Base-by-base conservation (phyloP, 2,329 filamentous ascomycete genomes). In the Phyllosticta ampelicida region DNA sequence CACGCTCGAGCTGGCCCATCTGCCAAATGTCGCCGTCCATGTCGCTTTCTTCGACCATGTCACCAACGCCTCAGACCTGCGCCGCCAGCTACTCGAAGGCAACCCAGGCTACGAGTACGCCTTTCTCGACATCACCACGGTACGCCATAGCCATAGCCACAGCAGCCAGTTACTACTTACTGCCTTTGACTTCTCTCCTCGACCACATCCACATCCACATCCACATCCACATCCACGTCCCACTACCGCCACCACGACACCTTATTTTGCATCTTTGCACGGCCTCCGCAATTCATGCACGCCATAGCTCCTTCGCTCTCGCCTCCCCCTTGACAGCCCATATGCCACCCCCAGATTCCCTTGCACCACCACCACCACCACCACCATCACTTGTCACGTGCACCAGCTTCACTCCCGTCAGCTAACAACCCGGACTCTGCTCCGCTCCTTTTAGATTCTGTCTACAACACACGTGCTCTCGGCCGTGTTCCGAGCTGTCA, bases 41-140 rank as follows among this genome's bases (percentile, higher is more conserved):
- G 74, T 89, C 54, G 85, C 83, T 50, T 75, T 96, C 29, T 96
- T 94, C 75, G 80, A 77, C 20, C 76, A 89, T 69, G 82, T 97
- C 59, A 71, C 80, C 61, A 99, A 99, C 70, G 81, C 90, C 10
- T 73, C 81, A 0, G 90, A 86, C 67, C 78, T 99, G 50, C 86
- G 90, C 55, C 78, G 86, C 64, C 91, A 96, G 74, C 82, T 99
- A 5, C 78, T 97, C n/a, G 80, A 83, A 5, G 87, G 89, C 55
- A 96, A 97, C 68, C 68, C 82, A 10, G 85, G 86, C 9, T 97
- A 91, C 66, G 90, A 97, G 73, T 97, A 97, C 77, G 90, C 91
- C 30, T 87, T 99, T 64, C 81, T 99, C 52, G 92, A 99, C 74
- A 90, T 90, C 19, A 84, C 82, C 51, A 82, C 88, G 70, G 86